Evolutionary conservation across 805 yeast genomes (phyloP).

Genomic region (Ogataea sp.): DNA sequence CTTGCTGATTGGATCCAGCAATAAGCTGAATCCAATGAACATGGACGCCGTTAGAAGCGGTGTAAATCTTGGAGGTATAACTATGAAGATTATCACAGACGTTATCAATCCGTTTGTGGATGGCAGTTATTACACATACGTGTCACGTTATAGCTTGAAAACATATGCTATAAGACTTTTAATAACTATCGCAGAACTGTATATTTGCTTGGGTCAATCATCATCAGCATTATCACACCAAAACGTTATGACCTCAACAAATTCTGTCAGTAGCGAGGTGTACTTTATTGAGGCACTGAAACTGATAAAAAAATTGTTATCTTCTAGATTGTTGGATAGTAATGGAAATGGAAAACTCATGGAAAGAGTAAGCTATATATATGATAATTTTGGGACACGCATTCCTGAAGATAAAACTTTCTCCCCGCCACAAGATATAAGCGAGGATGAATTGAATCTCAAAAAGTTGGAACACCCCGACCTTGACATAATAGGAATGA

Average conservation of each 20-base stretch:
- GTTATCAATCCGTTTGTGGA: conserved; percentile 57
- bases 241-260: neutral
- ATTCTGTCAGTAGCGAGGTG: conserved; percentile 25
- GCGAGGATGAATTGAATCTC: conserved; percentile 27
- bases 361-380: conserved; percentile 30
- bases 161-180: conserved; percentile 65
- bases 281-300: conserved; percentile 39
- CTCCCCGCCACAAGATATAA: too few relatives aligned
- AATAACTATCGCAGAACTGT: conserved; percentile 63
- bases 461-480: conserved; percentile 25
- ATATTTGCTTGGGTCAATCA: conserved; percentile 34
- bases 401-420: too few relatives aligned
- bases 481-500: conserved; percentile 40
- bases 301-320: conserved; percentile 35
- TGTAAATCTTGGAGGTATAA: conserved; percentile 28
- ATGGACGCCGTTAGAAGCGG: conserved; percentile 19
- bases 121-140: conserved; percentile 64
- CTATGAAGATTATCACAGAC: conserved; percentile 42
- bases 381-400: conserved; percentile 13
- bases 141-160: conserved; percentile 61
- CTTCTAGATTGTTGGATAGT: conserved; percentile 36
- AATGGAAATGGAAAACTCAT: conserved; percentile 29
- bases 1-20: conserved; percentile 48
- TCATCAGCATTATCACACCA: conserved; percentile 26
- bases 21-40: conserved; percentile 36